Evolutionary conservation across 495 filamentous ascomycete genomes (phyloP), one percentile per base, ranked within the genome.

Genomic region (Lasiosphaeris hirsuta): DNA sequence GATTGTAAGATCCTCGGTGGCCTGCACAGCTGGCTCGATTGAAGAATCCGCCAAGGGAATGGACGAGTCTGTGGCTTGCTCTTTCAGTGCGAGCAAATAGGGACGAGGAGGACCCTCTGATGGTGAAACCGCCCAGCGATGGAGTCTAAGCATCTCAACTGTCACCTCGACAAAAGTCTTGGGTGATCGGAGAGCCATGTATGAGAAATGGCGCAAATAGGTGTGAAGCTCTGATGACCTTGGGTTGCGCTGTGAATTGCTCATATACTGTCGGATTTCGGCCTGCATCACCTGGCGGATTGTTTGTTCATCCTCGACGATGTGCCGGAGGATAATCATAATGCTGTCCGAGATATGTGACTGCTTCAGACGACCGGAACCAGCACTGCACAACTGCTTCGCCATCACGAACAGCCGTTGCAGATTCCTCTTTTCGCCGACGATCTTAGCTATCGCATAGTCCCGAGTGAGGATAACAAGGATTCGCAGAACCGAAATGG

Each of bases 331-430:
- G 45, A 97, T 86, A 18, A 95, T 74, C 83, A 97, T 87, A 53
- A 97, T 86, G 62, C 76, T 69, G 39, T 77, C 72, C 4, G 73
- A 64, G 46, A 79, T 75, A 46, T 68, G 66, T 8, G 86, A 81
- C 61, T 86, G 86, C 63, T 88, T 90, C 5, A 97, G 79, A 48
- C 86, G 86, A 18, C 86, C 78, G 53, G 88, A 88, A 17, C 85
- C 87, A 23, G 83, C 79, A 23, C 87, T 89, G 18, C 90, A 87
- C 41, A 96, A 81, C 64, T 96, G 92, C 68, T 92, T 93, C 40
- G 95, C 83, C 88, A 96, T 96, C 14, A 96, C 82, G 69, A 99
- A 97, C 13, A 99, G 76, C 15, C 89, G 83, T 65, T 92, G 89
- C 51, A 99, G 78, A 61, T 93, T 93, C 56, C 85, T 87, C 72